phyloP scores from a whole-genome alignment of 1,284 basidiomycete genomes.

The Earliella scabrosa region DNA sequence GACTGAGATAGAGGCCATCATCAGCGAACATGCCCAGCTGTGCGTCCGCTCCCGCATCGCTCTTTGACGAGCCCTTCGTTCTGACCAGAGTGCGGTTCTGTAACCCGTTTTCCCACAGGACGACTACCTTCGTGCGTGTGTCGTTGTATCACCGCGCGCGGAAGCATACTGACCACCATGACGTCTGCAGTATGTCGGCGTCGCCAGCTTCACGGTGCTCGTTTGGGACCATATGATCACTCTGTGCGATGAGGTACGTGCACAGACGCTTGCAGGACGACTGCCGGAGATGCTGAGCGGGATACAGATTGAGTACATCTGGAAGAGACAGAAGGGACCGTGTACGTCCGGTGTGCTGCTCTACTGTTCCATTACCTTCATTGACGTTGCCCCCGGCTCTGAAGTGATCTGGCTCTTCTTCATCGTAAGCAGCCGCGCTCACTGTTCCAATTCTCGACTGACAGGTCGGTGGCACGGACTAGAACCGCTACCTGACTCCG shows the following conservation, averaged over 20 bases:
- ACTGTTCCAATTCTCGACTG: neutral
- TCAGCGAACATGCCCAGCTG: too few relatives aligned
- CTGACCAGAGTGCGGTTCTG: too few relatives aligned
- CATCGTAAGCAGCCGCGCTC: slow-evolving; percentile 37
- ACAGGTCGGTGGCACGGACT: too few relatives aligned
- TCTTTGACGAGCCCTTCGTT: too few relatives aligned
- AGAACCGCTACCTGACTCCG: slow-evolving; percentile 57
- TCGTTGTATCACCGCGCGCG: too few relatives aligned
- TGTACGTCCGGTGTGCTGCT: slow-evolving; percentile 42
- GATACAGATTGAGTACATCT: slow-evolving; percentile 45
- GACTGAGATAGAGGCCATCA: too few relatives aligned
- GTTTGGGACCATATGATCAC: slow-evolving; percentile 56
- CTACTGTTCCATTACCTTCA: neutral
- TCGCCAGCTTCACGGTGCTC: slow-evolving; percentile 50
- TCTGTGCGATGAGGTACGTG: slow-evolving; percentile 45
- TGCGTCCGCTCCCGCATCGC: too few relatives aligned
- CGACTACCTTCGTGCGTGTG: slow-evolving; percentile 6
- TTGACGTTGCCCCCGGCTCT: neutral
- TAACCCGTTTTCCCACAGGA: too few relatives aligned
- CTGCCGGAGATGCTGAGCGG: neutral
- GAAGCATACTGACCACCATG: neutral
- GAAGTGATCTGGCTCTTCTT: slow-evolving; percentile 53
- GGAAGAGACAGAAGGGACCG: slow-evolving; percentile 46
- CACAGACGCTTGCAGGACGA: neutral
- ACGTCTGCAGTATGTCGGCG: slow-evolving; percentile 46